phyloP scores from a whole-genome alignment of 1,284 basidiomycete species.

The Sporisorium scitamineum region DNA sequence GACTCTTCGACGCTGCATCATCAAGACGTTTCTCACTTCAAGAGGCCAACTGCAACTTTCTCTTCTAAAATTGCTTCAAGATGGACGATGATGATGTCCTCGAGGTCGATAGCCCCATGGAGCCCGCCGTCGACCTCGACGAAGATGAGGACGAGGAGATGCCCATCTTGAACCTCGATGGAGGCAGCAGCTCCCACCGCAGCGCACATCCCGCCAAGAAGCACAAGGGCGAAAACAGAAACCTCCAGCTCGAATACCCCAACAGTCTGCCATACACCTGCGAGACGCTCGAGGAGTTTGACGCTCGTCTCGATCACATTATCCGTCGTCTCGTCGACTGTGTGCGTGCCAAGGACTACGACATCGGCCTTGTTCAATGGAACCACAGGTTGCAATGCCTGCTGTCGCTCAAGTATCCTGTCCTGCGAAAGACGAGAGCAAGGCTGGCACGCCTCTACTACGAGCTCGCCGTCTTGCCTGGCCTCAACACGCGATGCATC shows the following conservation, averaged over 20 bases:
- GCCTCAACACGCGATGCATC: slow-evolving; percentile 78
- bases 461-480: slow-evolving; percentile 80
- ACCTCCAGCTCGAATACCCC: slow-evolving; percentile 63
- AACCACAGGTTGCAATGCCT: slow-evolving; percentile 67
- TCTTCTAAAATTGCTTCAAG: not conserved
- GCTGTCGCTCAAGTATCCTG: slow-evolving; percentile 68
- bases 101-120: slow-evolving; percentile 57
- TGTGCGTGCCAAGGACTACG: slow-evolving; percentile 79
- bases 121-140: slow-evolving; percentile 54
- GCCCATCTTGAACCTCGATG: slow-evolving; percentile 41
- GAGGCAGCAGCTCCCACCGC: slow-evolving; percentile 5
- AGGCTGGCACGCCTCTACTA: slow-evolving; percentile 85
- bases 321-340: slow-evolving; percentile 80
- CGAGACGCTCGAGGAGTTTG: slow-evolving; percentile 83
- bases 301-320: slow-evolving; percentile 82
- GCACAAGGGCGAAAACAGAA: slow-evolving; percentile 37
- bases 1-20: not conserved
- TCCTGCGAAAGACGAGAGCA: slow-evolving; percentile 76
- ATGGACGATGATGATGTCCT: slow-evolving; percentile 60
- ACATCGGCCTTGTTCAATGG: slow-evolving; percentile 73
- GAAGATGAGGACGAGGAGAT: slow-evolving; percentile 53
- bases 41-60: not conserved
- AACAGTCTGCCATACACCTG: slow-evolving; percentile 79
- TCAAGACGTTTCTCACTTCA: not conserved
- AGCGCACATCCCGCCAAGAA: slow-evolving; percentile 31